These are phyloP conservation scores for Pythium brassicae DNA, from an alignment of 352 stramenopile species.

Conservation along the genomic window DNA sequence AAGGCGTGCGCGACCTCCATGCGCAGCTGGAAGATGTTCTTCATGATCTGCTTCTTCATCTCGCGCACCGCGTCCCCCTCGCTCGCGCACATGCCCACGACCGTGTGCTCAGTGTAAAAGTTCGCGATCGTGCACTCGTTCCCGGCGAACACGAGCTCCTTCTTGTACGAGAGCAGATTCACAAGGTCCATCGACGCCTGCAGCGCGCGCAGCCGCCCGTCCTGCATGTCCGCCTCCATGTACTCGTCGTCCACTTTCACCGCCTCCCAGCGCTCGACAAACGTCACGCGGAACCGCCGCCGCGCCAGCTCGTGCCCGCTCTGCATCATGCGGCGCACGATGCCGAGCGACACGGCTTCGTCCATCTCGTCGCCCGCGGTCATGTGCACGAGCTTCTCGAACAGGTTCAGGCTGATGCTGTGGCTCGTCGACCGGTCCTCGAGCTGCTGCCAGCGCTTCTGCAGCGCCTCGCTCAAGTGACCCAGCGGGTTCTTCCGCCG, in stretches of 20 bases:
- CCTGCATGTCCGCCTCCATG: slow-evolving; percentile 36
- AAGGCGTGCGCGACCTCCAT: slow-evolving; percentile 73
- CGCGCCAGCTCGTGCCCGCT: slow-evolving; percentile 60
- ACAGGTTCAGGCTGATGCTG: slow-evolving; percentile 42
- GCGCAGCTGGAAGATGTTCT: slow-evolving; percentile 59
- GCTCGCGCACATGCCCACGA: slow-evolving; percentile 61
- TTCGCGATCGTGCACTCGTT: slow-evolving; percentile 70
- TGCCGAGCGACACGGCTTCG: slow-evolving; percentile 42
- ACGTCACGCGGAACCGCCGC: slow-evolving; percentile 72
- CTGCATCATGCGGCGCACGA: slow-evolving; percentile 47
- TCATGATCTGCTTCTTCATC: slow-evolving; percentile 73
- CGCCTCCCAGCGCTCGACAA: slow-evolving; percentile 72
- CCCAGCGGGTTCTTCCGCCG: slow-evolving; percentile 32
- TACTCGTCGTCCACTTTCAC: slow-evolving; percentile 52
- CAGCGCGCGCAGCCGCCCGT: slow-evolving; percentile 33
- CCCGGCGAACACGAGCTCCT: slow-evolving; percentile 76
- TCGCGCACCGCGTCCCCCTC: slow-evolving; percentile 51
- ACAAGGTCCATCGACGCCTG: slow-evolving; percentile 83
- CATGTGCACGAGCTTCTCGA: slow-evolving; percentile 42
- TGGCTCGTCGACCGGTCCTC: slow-evolving; percentile 53
- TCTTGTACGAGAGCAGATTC: slow-evolving; percentile 84
- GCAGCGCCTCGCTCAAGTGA: slow-evolving; percentile 42
- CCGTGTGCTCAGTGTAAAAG: slow-evolving; percentile 72
- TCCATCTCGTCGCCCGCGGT: slow-evolving; percentile 38
- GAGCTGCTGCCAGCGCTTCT: slow-evolving; percentile 46